Base-by-base conservation (phyloP, 352 stramenopile species). In the Pythium monospermum region DNA sequence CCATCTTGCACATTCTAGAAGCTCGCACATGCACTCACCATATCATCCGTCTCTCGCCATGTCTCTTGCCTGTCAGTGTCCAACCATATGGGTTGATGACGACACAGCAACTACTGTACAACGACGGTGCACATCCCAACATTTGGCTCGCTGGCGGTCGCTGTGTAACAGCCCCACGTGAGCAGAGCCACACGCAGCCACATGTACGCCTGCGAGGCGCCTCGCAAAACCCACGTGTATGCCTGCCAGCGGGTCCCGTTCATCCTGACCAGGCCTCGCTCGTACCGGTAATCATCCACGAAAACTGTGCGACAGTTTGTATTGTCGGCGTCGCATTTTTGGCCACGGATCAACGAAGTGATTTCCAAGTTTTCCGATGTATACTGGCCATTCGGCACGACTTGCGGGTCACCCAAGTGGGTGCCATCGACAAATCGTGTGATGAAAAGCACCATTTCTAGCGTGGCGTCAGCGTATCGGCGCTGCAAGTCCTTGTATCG, bases 261-360 rank as follows among this genome's bases (percentile, higher is more conserved):
- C 19, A 22, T 53, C 19, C 49, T 49, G 2, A 66, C n/a, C n/a
- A 26, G 28, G 25, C 19, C 42, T 2, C 49, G 28, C 25, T 63
- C 51, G 52, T 69, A 69, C 13, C 61, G 61, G 36, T 61, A 59
- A 12, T 69, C 61, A 42, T 69, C 61, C 1, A 69, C 15, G 16
- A 61, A 52, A 2, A 69, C 31, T 1, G 61, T 69, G 22, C 25
- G 27, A 36, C 41, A 54, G 15, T 35, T 7, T 5, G 1, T 10
- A 3, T 15, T 2, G n/a, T n/a, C 11, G 2, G 3, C 15, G 11
- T 32, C 32, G n/a, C 56, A 64, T 3, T 15, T 25, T 16, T 38
- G 35, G 3, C 49, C 56, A 7, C 56, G 56, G 1, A 58, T 59
- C 19, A 35, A 30, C 13, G 56, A 51, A 4, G 43, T 52, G 23